These are phyloP conservation scores for Dinochytrium kinnereticum DNA, from an alignment of 371 early-diverging fungal species.

Conservation along the genomic window DNA sequence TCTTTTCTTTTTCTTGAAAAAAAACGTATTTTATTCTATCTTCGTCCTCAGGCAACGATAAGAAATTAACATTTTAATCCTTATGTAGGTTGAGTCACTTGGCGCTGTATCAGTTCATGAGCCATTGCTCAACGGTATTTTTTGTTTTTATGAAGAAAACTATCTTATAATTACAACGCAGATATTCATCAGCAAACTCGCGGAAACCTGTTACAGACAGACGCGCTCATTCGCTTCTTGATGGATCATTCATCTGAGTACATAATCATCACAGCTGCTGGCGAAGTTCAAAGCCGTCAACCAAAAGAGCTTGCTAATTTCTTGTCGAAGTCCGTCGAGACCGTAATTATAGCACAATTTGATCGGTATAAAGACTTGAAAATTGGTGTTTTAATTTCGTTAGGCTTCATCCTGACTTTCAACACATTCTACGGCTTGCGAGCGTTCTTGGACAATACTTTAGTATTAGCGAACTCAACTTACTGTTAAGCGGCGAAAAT, in stretches of 20 bases:
- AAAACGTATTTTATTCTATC: too few relatives aligned
- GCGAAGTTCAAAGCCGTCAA: not conserved
- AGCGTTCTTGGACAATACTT: not conserved
- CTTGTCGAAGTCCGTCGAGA: not conserved
- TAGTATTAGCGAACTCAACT: not conserved
- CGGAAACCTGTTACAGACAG: conserved; percentile 1
- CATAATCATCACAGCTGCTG: not conserved
- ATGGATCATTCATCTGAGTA: not conserved
- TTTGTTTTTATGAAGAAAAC: not conserved
- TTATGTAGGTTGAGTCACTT: not conserved
- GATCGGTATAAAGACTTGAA: not conserved
- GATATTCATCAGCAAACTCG: not conserved
- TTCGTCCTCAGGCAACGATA: not conserved
- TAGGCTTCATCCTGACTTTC: not conserved
- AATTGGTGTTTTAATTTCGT: not conserved
- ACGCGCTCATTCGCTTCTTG: not conserved
- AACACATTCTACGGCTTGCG: not conserved
- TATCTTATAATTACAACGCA: too few relatives aligned
- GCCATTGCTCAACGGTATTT: not conserved
- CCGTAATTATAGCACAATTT: not conserved
- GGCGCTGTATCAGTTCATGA: not conserved
- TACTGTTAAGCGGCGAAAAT: not conserved
- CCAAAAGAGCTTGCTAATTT: not conserved
- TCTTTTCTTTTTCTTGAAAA: too few relatives aligned
- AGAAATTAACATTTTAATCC: not conserved